Evolutionary conservation across 805 yeast genomes (phyloP), one percentile per base, ranked within the genome.

Genomic region (Tetrapisispora namnaoensis): DNA sequence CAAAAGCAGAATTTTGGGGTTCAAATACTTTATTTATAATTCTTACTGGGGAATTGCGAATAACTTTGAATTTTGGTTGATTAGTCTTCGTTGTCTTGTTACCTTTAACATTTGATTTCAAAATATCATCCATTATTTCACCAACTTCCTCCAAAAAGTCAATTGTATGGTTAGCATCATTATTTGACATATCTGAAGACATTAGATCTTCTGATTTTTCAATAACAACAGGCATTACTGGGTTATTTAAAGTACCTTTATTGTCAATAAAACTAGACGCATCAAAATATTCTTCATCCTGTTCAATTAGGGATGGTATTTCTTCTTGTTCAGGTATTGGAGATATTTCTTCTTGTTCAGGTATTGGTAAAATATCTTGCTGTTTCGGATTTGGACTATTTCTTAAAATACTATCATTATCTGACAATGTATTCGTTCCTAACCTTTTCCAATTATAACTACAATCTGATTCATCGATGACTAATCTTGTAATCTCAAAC

Each of bases 401-500:
- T 10, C 8, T 17, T 42, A n/a, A 17, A 6, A 24, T 28, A 13
- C 2, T 6, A 4, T 3, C 5, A 2, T 28, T 16, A 8, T 14
- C 36, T n/a, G 34, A 20, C 8, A 28, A n/a, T 14, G 36, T 42
- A 10, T 61, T 61, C 22, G 60, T 55, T 1, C 62, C 52, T 20
- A 63, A 47, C 13, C 61, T 55, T 39, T 53, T 59, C 69, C 69
- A 65, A 45, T 63, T 65, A 39, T 60, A 62, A 16, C 52, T 51
- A 10, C 65, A 66, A 50, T 65, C 69, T 16, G 52, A 45, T 18
- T 60, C 64, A 52, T 74, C 69, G 17, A 65, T 49, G 6, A 65
- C 64, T 5, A 58, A 37, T 38, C 65, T 49, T 60, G 64, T 65
- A 32, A 58, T 62, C 34, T 61, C 57, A 42, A 63, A 65, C 22